Base-by-base conservation (phyloP, 331 rosid genomes). In the Spiraea crenata region DNA sequence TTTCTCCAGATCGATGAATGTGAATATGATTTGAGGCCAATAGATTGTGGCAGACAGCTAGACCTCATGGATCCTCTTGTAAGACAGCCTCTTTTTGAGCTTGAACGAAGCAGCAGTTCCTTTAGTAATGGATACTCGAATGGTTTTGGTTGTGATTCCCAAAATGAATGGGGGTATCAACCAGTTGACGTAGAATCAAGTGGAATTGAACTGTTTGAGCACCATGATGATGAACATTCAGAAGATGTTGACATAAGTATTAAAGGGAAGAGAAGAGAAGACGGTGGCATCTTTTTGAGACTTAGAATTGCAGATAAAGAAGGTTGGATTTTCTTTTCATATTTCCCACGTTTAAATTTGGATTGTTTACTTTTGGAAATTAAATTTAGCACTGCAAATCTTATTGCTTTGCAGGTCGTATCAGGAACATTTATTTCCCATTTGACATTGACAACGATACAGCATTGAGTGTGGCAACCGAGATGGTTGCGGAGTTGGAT, bases 401-500 rank as follows among this genome's bases (percentile, higher is more conserved):
- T 20, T 57, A 42, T 75, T 56, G 7, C 67, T 54, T 81, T 74
- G 77, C 97, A 93, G 99, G 91, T 31, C 95, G 47, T 13, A 83
- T 89, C 19, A 92, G 96, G 54, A 93, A 93, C 81, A 91, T 93
- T 49, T 71, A 91, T 81, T 93, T 93, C 78, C 91, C 95, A n/a
- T 93, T 93, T 60, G 96, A 93, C 81, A 67, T 80, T 50, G 90
- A 87, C 81, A 82, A 54, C 2, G 99, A 91, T 75, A 93, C 99
- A 37, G 96, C 99, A 77, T 63, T 91, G 44, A 89, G 90, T 4
- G 99, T 93, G 45, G 92, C 99, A 19, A 79, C 96, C 4, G 99
- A 93, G 83, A 93, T 93, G 99, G 88, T 91, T 58, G 99, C 96
- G 9, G 99, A 93, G 58, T 89, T 93, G 1, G 95, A 87, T 81